These are phyloP conservation scores for Primulina huaijiensis DNA, from an alignment of 257 asterid genomes.

Conservation along the genomic window DNA sequence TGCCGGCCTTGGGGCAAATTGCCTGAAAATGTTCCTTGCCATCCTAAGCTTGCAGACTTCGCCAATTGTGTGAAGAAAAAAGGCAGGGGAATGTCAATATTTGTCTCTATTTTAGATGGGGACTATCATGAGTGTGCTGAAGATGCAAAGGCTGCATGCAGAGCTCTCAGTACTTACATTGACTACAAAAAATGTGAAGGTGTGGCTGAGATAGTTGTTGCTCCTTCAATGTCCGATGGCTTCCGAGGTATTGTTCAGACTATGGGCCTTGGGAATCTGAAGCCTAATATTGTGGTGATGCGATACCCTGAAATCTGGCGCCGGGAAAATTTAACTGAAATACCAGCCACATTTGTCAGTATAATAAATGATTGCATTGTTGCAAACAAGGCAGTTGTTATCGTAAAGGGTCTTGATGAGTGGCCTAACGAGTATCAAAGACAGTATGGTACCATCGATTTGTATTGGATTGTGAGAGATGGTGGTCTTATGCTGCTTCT, in stretches of 20 bases:
- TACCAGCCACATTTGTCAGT: constrained; percentile 86
- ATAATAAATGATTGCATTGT: constrained; percentile 93
- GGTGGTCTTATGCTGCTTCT: constrained; percentile 98
- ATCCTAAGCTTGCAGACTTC: constrained; percentile 97
- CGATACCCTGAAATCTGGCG: constrained; percentile 99
- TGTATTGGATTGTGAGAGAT: constrained; percentile 95
- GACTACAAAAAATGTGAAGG: constrained; percentile 98
- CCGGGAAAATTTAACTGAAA: constrained; percentile 75
- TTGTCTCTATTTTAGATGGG: constrained; percentile 89
- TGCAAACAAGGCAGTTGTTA: constrained; percentile 95
- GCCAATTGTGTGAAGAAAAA: constrained; percentile 97
- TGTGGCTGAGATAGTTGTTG: constrained; percentile 93
- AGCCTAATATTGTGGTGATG: constrained; percentile 92
- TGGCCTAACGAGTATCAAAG: constrained; percentile 98
- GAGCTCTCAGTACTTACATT: constrained; percentile 79
- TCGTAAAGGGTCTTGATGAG: constrained; percentile 93
- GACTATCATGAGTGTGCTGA: constrained; percentile 92
- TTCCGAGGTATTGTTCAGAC: constrained; percentile 94
- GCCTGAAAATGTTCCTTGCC: constrained; percentile 97
- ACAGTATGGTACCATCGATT: constrained; percentile 88
- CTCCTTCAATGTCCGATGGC: constrained; percentile 92
- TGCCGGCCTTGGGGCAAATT: constrained; percentile 99
- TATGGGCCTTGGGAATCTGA: constrained; percentile 97
- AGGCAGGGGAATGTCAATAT: constrained; percentile 97
- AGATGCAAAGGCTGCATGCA: constrained; percentile 88